Evolutionary conservation across 2,329 filamentous ascomycete genomes (phyloP), one percentile per base, ranked within the genome.

Genomic region (Ophiocordyceps sinensis): DNA sequence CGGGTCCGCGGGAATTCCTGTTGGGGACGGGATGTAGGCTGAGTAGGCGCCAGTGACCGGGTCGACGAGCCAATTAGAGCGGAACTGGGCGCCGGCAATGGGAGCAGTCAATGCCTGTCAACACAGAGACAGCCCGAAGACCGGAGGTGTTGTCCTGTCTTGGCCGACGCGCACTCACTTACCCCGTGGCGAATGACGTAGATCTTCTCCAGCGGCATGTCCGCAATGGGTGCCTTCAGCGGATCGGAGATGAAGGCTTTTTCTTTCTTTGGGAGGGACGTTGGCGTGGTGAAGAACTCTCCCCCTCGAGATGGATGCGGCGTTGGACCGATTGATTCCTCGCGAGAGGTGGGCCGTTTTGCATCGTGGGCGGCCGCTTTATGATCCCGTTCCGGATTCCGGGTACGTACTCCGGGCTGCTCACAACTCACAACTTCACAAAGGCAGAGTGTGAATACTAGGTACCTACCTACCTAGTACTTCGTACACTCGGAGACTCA

Each of bases 11-110:
- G 88, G 73, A 47, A 94, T 87, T 41, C 85, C 84, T 6, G 91
- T 96, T 1, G 91, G 89, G 31, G 85, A 86, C 35, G 72, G 77
- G 49, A 91, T 77, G 44, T 69, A 70, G 21, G 82, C 68, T 41
- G 72, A 74, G 66, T 96, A 96, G 51, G 71, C 71, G 41, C 91
- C 89, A 31, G 85, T 89, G 45, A 71, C 65, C 37, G 79, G 77
- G 62, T 96, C 80, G 45, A 96, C 85, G 36, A 77, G 76, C 86
- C 88, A 96, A 58, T 83, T 87, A 48, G 84, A 81, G 47, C 91
- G 86, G 62, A 94, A 94, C 88, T 93, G 28, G 60, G 36, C 42
- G 34, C 42, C 44, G 42, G 44, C 31, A 45, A 44, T 43, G 47
- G 41, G 37, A 48, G 12, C 8, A 11, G 37, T 43, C 37, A 43